phyloP scores from a whole-genome alignment of 2,329 filamentous ascomycete genomes.

The Pyricularia sp. region DNA sequence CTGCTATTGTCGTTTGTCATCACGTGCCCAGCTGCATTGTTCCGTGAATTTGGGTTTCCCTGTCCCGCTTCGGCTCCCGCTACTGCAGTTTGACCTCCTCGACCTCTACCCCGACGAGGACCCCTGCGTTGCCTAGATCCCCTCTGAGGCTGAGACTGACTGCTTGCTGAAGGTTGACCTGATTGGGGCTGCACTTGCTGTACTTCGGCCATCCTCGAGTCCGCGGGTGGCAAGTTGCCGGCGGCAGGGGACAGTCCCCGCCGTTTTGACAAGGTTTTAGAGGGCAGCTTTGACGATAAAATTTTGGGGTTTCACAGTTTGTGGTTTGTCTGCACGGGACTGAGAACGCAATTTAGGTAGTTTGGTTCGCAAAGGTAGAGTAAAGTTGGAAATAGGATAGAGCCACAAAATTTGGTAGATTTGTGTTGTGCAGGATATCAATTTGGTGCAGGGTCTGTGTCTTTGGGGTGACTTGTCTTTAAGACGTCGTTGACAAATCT shows the following conservation, averaged over 20 bases:
- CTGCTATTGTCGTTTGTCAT: background rate
- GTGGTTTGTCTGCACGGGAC: background rate
- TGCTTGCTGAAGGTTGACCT: background rate
- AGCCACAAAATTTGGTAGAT: background rate
- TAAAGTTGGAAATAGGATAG: background rate
- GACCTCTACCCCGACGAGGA: conserved; percentile 14
- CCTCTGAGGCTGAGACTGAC: background rate
- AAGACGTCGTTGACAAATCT: background rate
- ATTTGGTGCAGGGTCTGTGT: background rate
- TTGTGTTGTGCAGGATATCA: background rate
- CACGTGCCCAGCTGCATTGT: background rate
- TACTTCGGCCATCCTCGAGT: background rate
- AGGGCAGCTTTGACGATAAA: background rate
- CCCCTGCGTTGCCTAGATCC: conserved; percentile 1
- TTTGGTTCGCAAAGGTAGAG: background rate
- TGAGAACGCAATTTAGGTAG: background rate
- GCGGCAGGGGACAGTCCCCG: background rate
- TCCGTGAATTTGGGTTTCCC: background rate
- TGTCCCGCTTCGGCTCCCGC: conserved; percentile 1
- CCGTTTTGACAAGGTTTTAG: background rate
- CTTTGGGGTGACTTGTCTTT: background rate
- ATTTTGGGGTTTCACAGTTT: background rate
- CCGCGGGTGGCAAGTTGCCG: background rate
- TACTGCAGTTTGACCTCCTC: conserved; percentile 6
- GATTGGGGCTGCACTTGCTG: background rate